Evolutionary conservation across 1,284 basidiomycete genomes (phyloP).

Genomic region (Heterobasidion parviporum): DNA sequence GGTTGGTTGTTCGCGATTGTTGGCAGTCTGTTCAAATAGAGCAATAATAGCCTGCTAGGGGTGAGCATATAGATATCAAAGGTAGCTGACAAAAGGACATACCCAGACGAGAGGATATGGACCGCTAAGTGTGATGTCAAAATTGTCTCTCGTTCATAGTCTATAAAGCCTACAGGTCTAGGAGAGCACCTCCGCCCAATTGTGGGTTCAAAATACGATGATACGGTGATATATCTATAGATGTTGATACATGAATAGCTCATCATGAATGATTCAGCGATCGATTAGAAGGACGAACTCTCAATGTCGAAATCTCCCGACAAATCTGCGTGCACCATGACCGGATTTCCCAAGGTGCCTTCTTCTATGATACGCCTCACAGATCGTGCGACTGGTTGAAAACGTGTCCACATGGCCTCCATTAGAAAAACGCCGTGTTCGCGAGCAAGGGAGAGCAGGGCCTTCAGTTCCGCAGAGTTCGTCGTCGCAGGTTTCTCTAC

Average conservation of each 20-base stretch:
- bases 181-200: conserved; percentile 78
- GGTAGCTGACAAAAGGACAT: conserved; percentile 8
- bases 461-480: conserved; percentile 57
- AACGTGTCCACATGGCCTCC: conserved; percentile 83
- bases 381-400: conserved; percentile 63
- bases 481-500: conserved; percentile 78
- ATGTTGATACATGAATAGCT: background rate
- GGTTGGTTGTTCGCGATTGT: conserved; percentile 44
- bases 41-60: conserved; percentile 56
- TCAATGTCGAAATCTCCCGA: conserved; percentile 65
- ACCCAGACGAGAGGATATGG: conserved; percentile 83
- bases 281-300: conserved; percentile 37
- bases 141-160: background rate
- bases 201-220: conserved; percentile 77
- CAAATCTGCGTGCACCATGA: conserved; percentile 64
- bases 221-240: conserved; percentile 52
- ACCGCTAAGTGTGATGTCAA: conserved; percentile 36
- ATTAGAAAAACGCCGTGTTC: conserved; percentile 79
- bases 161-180: conserved; percentile 60
- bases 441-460: conserved; percentile 66
- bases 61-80: background rate
- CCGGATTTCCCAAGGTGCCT: conserved; percentile 53
- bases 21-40: conserved; percentile 74
- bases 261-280: background rate
- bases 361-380: conserved; percentile 57